Base-by-base conservation (phyloP, 1,139 yeast species). In the Suhomyces wounanorum region DNA sequence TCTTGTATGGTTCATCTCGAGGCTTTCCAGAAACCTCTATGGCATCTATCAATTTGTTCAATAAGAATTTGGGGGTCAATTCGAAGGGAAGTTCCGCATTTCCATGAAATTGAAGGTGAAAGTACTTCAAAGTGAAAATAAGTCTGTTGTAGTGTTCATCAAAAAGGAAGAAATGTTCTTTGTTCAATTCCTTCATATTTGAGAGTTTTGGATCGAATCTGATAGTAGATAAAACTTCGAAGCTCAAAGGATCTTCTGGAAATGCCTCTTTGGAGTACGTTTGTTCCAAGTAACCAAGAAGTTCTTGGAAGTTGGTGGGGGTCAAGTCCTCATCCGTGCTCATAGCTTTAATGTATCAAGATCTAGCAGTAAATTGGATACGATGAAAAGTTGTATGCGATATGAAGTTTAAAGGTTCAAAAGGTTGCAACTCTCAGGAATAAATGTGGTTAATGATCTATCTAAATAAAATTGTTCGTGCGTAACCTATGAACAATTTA, bases 161-260 rank as follows among this genome's bases (percentile, higher is more conserved):
- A 26, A 89, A 69, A 33, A 89, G 71, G 56, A 87, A 84, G 66
- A 85, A 85, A 52, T 83, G 67, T 42, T 60, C 62, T 23, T 60
- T 59, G 0, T 67, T 57, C 38, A 66, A 65, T 5, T 58, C 54
- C 7, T 56, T 45, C 11, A 52, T 30, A 0, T 55, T 47, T 4
- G 78, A 65, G 16, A 84, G 59, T 2, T 60, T 53, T 1, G 96
- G 94, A 59, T 88, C 96, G 59, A 85, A 89, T 44, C 96, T 69
- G 23, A 89, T 77, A 1, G 96, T 84, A 40, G 90, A 79, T 17
- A 89, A 70, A 10, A 88, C 61, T 52, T 83, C 78, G 59, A 87
- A 85, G 14, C 74, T 68, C 16, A 50, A 50, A 0, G 63, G 58
- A 36, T 63, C 57, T 9, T 57, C 54, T 6, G 62, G 59, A 11